A percentile compares a stretch with the other conserved stretches of the same genome.
These are phyloP conservation scores for Salix koriyanagi DNA, from an alignment of 345 rosid species.

Conservation along the genomic window DNA sequence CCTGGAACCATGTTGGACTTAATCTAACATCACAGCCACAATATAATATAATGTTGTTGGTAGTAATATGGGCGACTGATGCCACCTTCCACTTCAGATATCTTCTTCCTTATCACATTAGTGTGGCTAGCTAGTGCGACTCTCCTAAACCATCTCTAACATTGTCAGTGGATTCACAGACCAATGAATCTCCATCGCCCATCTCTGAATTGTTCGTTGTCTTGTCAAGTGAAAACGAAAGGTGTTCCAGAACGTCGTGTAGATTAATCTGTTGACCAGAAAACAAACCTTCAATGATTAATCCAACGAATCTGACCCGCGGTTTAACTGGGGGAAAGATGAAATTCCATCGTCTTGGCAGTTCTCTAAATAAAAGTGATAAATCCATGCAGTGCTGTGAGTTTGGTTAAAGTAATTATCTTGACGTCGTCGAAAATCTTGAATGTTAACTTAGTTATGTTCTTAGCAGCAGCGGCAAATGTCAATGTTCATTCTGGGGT, in stretches of 20 bases:
- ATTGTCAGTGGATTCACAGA: slow-evolving; percentile 6
- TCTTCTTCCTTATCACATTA: slow-evolving; percentile 24
- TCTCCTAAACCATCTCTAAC: background rate
- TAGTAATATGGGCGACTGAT: slow-evolving; percentile 23
- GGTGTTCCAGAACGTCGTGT: background rate
- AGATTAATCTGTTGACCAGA: slow-evolving; percentile 1
- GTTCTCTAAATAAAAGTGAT: background rate
- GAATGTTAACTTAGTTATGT: background rate
- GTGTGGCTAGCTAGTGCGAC: slow-evolving; percentile 17
- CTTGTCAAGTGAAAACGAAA: slow-evolving; percentile 11
- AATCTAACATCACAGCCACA: slow-evolving; percentile 29
- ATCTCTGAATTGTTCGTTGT: background rate
- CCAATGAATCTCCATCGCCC: slow-evolving; percentile 4
- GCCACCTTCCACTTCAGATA: slow-evolving; percentile 35
- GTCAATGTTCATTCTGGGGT: too few species aligned
- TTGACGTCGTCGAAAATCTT: background rate
- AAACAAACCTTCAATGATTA: background rate
- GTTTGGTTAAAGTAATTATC: background rate
- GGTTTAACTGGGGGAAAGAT: background rate
- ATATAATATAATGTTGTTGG: slow-evolving; percentile 13
- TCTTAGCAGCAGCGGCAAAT: too few species aligned
- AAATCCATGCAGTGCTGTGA: background rate
- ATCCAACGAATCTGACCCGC: background rate
- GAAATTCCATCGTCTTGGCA: background rate
- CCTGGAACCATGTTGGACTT: slow-evolving; percentile 11